Evolutionary conservation across 108 stramenopile genomes (phyloP), one percentile per base, ranked within the genome.

Genomic region (Skeletonema marinoi): DNA sequence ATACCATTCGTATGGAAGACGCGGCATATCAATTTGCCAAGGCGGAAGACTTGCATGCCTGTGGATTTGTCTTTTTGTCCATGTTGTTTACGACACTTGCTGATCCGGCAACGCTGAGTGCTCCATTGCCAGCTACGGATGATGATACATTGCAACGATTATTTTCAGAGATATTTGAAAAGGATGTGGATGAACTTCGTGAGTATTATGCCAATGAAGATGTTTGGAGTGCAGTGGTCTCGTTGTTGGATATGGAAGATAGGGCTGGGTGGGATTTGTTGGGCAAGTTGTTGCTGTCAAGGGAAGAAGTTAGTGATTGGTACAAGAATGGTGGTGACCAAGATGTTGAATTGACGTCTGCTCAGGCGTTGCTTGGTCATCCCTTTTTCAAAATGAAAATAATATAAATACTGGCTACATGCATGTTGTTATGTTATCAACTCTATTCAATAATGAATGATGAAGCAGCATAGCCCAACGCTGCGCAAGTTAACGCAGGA

Each of bases 161-260:
- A 14, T 82, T 92, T 60, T 73, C 75, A 16, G 93, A 94, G 46
- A 92, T 94, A 32, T 94, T 94, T 81, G 85, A 87, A 0, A 90
- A 91, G 68, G 91, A 94, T 64, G 86, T 94, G 67, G 77, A 77
- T 12, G 85, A 86, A 21, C 91, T 94, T 70, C 88, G 91, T 38
- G 93, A 94, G 32, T 94, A 94, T 51, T 89, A 87, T 42, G 86
- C 85, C 33, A 89, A 88, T 39, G 93, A 94, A 66, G 93, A 94
- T 19, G 63, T 89, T 41, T 94, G 93, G 93, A 69, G 67, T 12
- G 81, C 78, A 11, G 77, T 92, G 6, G 91, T 94, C 6, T 66
- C 80, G 17, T 60, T 90, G 17, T 76, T 94, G 51, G 93, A 94
- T 60, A 82, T 77, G 63, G 85, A 88, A 38, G 88, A 90, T 42